Evolutionary conservation across 345 rosid species (phyloP), one percentile per base, ranked within the genome.

Genomic region (Lepidium aucheri): DNA sequence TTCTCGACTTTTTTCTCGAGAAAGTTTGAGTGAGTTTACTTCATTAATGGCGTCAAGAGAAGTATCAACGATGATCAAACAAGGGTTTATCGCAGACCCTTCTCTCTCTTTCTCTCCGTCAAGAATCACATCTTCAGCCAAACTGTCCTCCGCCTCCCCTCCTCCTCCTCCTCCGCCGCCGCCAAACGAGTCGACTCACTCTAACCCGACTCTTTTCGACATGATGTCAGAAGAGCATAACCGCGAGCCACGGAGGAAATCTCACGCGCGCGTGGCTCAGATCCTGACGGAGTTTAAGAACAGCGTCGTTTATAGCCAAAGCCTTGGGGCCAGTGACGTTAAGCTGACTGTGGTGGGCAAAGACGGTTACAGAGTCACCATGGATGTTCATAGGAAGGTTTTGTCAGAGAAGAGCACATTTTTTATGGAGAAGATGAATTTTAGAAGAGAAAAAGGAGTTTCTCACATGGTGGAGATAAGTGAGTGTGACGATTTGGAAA

Each of bases 191-290:
- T 33, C 73, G 20, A 67, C 16, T 11, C 78, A 64, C 51, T 43
- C 74, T 9, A 77, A 76, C 52, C 84, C 85, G 9, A 81, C 96
- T 35, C 96, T 93, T 60, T 86, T 82, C 73, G 89, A 93, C n/a
- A 93, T 89, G 91, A 93, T 93, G 97, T 86, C 98, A 0, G 91
- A 83, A 44, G 97, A 92, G 73, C 86, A 87, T 22, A 77, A 66
- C 49, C 84, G 78, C 22, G 86, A 78, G 63, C 68, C 82, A 54
- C 83, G 85, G 68, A 76, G 57, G 45, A 81, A 74, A 51, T 79
- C 81, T 47, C 86, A 80, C 71, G 78, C 84, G 64, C 85, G 82
- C 38, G 69, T 90, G 39, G 70, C 82, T 9, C 85, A 85, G 63
- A 75, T 85, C 71, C 69, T 90, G 15, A 75, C 85, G 16, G 96